Conservation (phyloP, 1,139 yeast species). For the Schizosaccharomyces versatilis region DNA sequence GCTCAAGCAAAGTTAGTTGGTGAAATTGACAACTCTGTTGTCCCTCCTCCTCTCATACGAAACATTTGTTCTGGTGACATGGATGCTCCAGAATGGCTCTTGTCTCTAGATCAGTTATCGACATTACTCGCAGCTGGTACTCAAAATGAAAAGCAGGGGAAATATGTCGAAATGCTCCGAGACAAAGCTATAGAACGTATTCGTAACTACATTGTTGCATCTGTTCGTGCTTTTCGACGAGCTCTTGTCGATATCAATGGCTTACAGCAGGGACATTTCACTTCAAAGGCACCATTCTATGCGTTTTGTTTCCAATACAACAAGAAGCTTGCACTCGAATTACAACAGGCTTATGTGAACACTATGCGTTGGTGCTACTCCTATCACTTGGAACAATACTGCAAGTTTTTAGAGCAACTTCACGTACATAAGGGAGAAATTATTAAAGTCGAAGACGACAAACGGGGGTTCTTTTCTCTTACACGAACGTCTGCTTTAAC, state of each 20-base stretch:
- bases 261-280: conserved; percentile 39
- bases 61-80: conserved; percentile 11
- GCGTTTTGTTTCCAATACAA: conserved; percentile 35
- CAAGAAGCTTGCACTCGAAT: conserved; percentile 47
- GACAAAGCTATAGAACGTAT: conserved; percentile 48
- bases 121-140: conserved; percentile 8
- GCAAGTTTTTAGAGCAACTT: conserved; percentile 49
- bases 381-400: conserved; percentile 55
- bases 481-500: background rate
- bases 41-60: conserved; percentile 16
- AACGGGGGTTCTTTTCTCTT: conserved; percentile 1
- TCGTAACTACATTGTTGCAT: conserved; percentile 40
- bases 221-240: conserved; percentile 42
- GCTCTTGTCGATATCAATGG: conserved; percentile 37
- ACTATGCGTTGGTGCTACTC: conserved; percentile 89
- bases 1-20: conserved; percentile 9
- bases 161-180: conserved; percentile 20
- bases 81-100: conserved; percentile 10
- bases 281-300: conserved; percentile 38
- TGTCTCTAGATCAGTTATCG: conserved; percentile 11
- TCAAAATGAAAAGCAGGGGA: conserved; percentile 7
- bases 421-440: conserved; percentile 28
- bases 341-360: conserved; percentile 56
- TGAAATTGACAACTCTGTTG: conserved; percentile 10
- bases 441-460: conserved; percentile 24